Base-by-base conservation (phyloP, 2,329 filamentous ascomycete genomes). In the Cytospora mali region DNA sequence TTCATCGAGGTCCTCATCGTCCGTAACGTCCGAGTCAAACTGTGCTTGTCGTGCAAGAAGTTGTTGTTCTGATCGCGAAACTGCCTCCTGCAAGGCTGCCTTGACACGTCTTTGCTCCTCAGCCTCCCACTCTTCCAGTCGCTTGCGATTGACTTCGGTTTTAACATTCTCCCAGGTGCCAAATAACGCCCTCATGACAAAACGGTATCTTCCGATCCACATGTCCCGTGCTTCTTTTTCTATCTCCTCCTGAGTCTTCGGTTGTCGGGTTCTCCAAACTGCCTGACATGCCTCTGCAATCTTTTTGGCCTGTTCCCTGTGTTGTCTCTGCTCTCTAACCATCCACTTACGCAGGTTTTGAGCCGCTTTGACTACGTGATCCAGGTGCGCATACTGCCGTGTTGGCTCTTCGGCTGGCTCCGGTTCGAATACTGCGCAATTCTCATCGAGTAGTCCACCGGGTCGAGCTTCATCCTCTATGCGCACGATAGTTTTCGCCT, bases 311-410 rank as follows among this genome's bases (percentile, higher is more conserved):
- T 84, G 81, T n/a, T 84, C 81, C 39, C 86, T 86, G 75, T 98
- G 94, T 14, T 88, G 83, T 66, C 86, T 85, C 68, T 93, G 90
- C 74, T 99, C 95, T 62, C 87, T 85, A 3, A 88, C 76, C 77
- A 98, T 85, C 39, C 98, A 81, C 69, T 88, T 90, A 54, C 91
- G 87, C 69, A 98, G 94, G 69, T 93, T 89, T 14, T 89, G 72
- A 63, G 90, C 88, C 65, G 96, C 93, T 53, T 88, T 88, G 52
- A 90, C 81, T 58, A 98, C 82, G 72, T 98, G 91, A 71, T 98
- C 93, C 71, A 87, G 84, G 68, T 96, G 93, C n/a, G 90, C 88
- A 80, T 92, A 98, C 70, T 95, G 92, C 58, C 84, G 83, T 0
- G 87, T 84, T 0, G 91, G 91, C 69, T 96, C 90, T 62, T 91